Conservation (phyloP, 805 yeast genomes). For the Candida verbasci region DNA sequence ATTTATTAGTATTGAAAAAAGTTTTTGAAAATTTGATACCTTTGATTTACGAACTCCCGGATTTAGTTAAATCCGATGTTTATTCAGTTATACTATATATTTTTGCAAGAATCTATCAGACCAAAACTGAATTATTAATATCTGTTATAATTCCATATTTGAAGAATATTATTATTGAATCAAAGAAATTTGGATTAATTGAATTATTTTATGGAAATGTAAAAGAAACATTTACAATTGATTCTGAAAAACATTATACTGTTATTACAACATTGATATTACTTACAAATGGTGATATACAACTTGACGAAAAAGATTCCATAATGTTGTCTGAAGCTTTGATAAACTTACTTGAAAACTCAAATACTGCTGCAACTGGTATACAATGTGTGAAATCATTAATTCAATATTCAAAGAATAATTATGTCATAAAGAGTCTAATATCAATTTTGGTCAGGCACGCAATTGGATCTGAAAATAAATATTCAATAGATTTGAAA, state of each 20-base stretch:
- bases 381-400: slow-evolving; percentile 60
- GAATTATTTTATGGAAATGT: slow-evolving; percentile 22
- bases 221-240: slow-evolving; percentile 16
- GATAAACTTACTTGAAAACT: slow-evolving; percentile 17
- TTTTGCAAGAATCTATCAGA: slow-evolving; percentile 53
- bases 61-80: slow-evolving; percentile 63
- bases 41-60: slow-evolving; percentile 64
- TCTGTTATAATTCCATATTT: slow-evolving; percentile 47
- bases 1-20: slow-evolving; percentile 43
- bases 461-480: slow-evolving; percentile 13
- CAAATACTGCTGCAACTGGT: slow-evolving; percentile 23
- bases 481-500: slow-evolving; percentile 18
- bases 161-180: slow-evolving; percentile 28
- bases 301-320: slow-evolving; percentile 21
- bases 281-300: slow-evolving; percentile 31
- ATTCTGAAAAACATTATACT: slow-evolving; percentile 16
- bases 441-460: slow-evolving; percentile 42
- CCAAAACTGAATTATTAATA: slow-evolving; percentile 31
- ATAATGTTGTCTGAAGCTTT: slow-evolving; percentile 18
- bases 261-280: slow-evolving; percentile 32
- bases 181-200: slow-evolving; percentile 17
- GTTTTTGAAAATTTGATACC: slow-evolving; percentile 51
- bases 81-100: slow-evolving; percentile 65
- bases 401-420: slow-evolving; percentile 31
- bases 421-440: slow-evolving; percentile 37